These are phyloP conservation scores for Oenanthe sinensis DNA, from an alignment of 129 eudicot species.

Conservation along the genomic window DNA sequence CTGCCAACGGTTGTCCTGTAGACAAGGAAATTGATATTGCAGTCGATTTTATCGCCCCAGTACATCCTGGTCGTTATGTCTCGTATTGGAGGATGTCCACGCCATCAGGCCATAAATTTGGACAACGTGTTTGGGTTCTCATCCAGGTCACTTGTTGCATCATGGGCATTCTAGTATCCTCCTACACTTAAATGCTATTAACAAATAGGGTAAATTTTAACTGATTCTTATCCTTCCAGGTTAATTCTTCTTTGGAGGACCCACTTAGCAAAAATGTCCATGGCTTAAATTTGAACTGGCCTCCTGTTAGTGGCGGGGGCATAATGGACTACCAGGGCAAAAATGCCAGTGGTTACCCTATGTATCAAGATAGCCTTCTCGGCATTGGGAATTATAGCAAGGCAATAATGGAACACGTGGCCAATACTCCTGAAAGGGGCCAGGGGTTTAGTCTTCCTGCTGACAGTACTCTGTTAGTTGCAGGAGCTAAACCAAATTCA, in stretches of 20 bases:
- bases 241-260: slow-evolving; percentile 35
- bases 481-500: slow-evolving; percentile 15
- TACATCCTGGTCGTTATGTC: slow-evolving; percentile 65
- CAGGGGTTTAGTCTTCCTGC: slow-evolving; percentile 31
- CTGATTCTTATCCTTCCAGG: slow-evolving; percentile 30
- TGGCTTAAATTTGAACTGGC: slow-evolving; percentile 56
- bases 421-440: not conserved
- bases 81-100: slow-evolving; percentile 92
- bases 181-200: not conserved
- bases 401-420: not conserved
- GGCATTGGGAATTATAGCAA: not conserved
- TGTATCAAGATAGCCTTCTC: slow-evolving; percentile 23
- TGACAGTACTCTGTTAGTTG: slow-evolving; percentile 40
- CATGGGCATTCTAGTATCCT: not conserved
- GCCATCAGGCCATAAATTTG: slow-evolving; percentile 83
- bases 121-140: slow-evolving; percentile 95
- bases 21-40: slow-evolving; percentile 64
- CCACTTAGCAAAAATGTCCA: slow-evolving; percentile 17
- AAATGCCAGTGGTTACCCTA: slow-evolving; percentile 18
- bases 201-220: not conserved
- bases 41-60: slow-evolving; percentile 74
- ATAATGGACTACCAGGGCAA: slow-evolving; percentile 16
- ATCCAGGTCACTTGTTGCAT: slow-evolving; percentile 47
- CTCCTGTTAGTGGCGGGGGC: slow-evolving; percentile 26
- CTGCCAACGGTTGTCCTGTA: slow-evolving; percentile 41